A percentile compares a stretch with the other conserved stretches of the same genome.
phyloP scores from a whole-genome alignment of 108 stramenopile species.

The Skeletonema costatum region DNA sequence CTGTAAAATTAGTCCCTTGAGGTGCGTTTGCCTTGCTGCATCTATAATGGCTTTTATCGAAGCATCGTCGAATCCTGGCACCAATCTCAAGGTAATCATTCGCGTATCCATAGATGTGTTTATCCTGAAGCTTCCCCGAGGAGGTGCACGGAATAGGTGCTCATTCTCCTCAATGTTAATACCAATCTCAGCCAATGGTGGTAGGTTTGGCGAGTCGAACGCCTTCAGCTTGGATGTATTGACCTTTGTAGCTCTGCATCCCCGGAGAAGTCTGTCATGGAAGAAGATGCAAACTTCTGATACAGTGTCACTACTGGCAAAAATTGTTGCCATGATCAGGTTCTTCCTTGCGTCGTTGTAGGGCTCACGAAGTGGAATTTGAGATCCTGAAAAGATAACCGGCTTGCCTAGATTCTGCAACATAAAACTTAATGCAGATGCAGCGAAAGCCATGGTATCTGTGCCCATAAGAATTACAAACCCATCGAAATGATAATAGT shows the following conservation, averaged over 20 bases:
- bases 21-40: slow-evolving; percentile 35
- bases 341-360: slow-evolving; percentile 97
- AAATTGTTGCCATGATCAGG: slow-evolving; percentile 92
- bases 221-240: slow-evolving; percentile 88
- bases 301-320: slow-evolving; percentile 76
- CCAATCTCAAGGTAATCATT: slow-evolving; percentile 79
- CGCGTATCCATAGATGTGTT: slow-evolving; percentile 89
- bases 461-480: slow-evolving; percentile 97
- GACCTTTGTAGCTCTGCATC: slow-evolving; percentile 22
- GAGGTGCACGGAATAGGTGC: slow-evolving; percentile 75
- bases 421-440: slow-evolving; percentile 95
- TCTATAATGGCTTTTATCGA: slow-evolving; percentile 64
- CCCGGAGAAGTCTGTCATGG: slow-evolving; percentile 85
- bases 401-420: slow-evolving; percentile 97
- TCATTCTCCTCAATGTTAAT: slow-evolving; percentile 84
- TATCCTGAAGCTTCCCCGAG: slow-evolving; percentile 77
- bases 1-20: slow-evolving; percentile 89
- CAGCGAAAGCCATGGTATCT: slow-evolving; percentile 97
- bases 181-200: slow-evolving; percentile 90
- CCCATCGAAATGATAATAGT: slow-evolving; percentile 69
- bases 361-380: slow-evolving; percentile 91
- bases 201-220: slow-evolving; percentile 94
- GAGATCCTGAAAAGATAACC: slow-evolving; percentile 92
- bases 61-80: slow-evolving; percentile 94
- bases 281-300: slow-evolving; percentile 96